These are phyloP conservation scores for Trichophyton benhamiae DNA, from an alignment of 2,329 filamentous ascomycete species.

Conservation along the genomic window DNA sequence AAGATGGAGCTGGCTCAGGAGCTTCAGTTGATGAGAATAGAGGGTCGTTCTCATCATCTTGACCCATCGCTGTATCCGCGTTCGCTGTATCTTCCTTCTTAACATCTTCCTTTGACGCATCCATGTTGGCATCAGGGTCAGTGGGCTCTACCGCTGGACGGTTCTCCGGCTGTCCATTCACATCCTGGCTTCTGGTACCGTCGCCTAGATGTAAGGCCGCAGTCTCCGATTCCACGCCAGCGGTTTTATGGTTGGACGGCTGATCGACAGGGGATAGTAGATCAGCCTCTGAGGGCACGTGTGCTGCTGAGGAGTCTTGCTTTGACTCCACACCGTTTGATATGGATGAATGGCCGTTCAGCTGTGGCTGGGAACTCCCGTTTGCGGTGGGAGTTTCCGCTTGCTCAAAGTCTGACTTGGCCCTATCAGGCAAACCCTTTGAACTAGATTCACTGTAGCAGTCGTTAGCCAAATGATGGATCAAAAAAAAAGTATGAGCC, in stretches of 20 bases:
- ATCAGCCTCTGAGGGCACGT: not conserved
- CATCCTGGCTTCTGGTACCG: not conserved
- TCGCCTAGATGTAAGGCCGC: not conserved
- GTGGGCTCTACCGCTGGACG: not conserved
- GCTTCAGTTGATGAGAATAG: not conserved
- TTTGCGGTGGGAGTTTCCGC: not conserved
- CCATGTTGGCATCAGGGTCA: not conserved
- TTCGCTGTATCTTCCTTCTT: not conserved
- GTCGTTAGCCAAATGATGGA: not conserved
- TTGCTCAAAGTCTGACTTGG: not conserved
- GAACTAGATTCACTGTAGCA: not conserved
- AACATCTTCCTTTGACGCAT: not conserved
- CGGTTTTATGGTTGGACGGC: not conserved
- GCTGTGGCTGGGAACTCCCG: constrained; percentile 5
- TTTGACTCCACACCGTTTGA: not conserved
- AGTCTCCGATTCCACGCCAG: constrained; percentile 3
- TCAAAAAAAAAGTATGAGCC: not conserved
- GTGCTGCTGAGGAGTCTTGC: not conserved
- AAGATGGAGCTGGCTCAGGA: too few species aligned
- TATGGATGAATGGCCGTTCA: constrained; percentile 7
- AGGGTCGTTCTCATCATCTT: not conserved
- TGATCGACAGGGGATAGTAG: not conserved
- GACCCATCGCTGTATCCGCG: not conserved
- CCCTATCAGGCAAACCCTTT: not conserved
- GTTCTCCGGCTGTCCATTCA: not conserved